phyloP scores from a whole-genome alignment of 768 basidiomycete species.

The Lentinula raphanica region DNA sequence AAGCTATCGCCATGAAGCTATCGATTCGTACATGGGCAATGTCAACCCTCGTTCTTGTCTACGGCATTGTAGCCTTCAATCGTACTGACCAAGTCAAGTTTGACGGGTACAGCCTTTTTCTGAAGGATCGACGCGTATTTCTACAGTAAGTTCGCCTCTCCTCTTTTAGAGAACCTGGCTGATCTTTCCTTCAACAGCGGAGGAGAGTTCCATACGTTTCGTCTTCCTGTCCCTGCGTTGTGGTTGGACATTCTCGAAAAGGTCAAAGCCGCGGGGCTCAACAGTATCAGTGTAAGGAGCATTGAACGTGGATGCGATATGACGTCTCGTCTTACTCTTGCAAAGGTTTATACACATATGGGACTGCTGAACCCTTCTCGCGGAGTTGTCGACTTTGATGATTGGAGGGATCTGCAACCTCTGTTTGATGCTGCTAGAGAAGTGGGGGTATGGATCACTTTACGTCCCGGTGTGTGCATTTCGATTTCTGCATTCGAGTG shows the following conservation, averaged over 20 bases:
- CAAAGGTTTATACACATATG: constrained; percentile 81
- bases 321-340: too few relatives aligned
- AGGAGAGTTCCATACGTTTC: constrained; percentile 82
- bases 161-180: background rate
- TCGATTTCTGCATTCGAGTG: background rate
- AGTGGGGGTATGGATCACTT: constrained; percentile 72
- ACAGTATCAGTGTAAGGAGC: too few relatives aligned
- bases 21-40: background rate
- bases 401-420: constrained; percentile 63
- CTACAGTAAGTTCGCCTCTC: constrained; percentile 47
- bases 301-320: too few relatives aligned
- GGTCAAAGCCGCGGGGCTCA: constrained; percentile 75
- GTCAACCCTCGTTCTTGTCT: background rate
- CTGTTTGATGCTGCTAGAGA: constrained; percentile 70
- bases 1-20: background rate
- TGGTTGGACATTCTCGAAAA: constrained; percentile 85
- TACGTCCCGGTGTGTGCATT: constrained; percentile 59
- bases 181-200: constrained; percentile 37
- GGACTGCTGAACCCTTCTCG: constrained; percentile 70
- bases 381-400: constrained; percentile 67
- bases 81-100: constrained; percentile 36
- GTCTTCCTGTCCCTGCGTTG: constrained; percentile 70
- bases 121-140: constrained; percentile 70
- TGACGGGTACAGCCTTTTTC: constrained; percentile 67
- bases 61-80: background rate